A percentile compares a stretch with the other conserved stretches of the same genome.
phyloP scores from a whole-genome alignment of 1,284 basidiomycete species.

The Pulveroboletus sp. region DNA sequence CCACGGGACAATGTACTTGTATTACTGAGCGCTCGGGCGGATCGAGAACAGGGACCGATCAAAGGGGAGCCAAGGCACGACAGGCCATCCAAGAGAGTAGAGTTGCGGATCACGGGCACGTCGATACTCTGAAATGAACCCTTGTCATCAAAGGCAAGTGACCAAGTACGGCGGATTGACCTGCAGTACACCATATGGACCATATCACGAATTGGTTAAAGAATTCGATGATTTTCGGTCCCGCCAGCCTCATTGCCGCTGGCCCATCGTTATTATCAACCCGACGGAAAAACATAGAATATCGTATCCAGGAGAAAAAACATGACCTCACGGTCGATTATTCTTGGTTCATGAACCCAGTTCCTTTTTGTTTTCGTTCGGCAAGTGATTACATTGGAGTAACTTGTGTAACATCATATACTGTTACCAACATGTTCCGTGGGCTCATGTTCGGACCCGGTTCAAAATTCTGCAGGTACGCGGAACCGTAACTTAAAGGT shows the following conservation, averaged over 20 bases:
- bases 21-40: too few relatives aligned
- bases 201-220: not conserved
- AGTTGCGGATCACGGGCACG: not conserved
- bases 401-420: not conserved
- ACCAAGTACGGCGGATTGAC: not conserved
- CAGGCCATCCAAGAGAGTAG: too few relatives aligned
- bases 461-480: not conserved
- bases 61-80: not conserved
- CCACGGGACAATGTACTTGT: not conserved
- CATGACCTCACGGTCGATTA: not conserved
- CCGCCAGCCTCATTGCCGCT: not conserved
- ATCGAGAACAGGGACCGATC: not conserved
- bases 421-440: constrained; percentile 4
- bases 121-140: constrained; percentile 1
- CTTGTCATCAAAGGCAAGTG: not conserved
- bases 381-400: not conserved
- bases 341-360: not conserved
- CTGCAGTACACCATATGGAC: not conserved
- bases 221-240: not conserved
- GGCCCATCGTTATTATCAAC: not conserved
- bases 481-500: not conserved
- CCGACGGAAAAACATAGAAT: not conserved
- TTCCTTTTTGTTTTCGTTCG: constrained; percentile 17
- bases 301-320: not conserved
- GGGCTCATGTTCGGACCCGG: not conserved